phyloP scores from a whole-genome alignment of 257 asterid species.

The Solanum pimpinellifolium region DNA sequence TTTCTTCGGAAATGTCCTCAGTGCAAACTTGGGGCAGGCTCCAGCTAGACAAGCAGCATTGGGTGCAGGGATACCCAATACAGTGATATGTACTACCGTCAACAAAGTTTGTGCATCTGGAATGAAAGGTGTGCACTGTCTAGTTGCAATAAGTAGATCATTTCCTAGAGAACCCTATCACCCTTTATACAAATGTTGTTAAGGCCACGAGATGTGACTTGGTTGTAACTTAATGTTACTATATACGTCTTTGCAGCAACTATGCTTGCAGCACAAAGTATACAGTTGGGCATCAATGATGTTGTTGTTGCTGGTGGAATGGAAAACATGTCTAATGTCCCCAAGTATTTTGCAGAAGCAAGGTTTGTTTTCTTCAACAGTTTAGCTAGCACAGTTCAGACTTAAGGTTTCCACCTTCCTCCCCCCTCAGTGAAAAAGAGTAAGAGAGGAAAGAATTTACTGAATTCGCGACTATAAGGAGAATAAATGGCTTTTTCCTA shows the following conservation, averaged over 20 bases:
- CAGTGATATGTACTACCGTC: slow-evolving; percentile 79
- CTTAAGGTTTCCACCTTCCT: neutral
- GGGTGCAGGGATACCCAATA: slow-evolving; percentile 86
- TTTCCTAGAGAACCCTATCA: neutral
- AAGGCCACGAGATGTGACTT: neutral
- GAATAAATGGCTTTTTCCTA: neutral
- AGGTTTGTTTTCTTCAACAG: slow-evolving; percentile 38
- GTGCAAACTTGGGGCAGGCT: slow-evolving; percentile 98
- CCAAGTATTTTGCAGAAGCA: slow-evolving; percentile 90
- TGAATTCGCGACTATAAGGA: neutral
- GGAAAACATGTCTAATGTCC: slow-evolving; percentile 98
- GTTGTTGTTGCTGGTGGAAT: slow-evolving; percentile 99
- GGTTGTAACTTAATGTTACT: neutral
- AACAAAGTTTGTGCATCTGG: slow-evolving; percentile 99
- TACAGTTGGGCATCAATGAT: slow-evolving; percentile 87
- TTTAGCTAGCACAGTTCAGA: neutral
- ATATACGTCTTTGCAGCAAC: slow-evolving; percentile 51
- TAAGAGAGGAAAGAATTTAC: neutral
- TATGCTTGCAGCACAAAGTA: slow-evolving; percentile 88
- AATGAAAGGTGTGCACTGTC: slow-evolving; percentile 65
- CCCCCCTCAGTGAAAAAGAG: neutral
- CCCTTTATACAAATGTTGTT: neutral
- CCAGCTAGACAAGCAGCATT: slow-evolving; percentile 99
- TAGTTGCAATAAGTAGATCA: neutral
- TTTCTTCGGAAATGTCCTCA: slow-evolving; percentile 87